Base-by-base conservation (phyloP, 495 filamentous ascomycete genomes). In the Neurospora pannonica region DNA sequence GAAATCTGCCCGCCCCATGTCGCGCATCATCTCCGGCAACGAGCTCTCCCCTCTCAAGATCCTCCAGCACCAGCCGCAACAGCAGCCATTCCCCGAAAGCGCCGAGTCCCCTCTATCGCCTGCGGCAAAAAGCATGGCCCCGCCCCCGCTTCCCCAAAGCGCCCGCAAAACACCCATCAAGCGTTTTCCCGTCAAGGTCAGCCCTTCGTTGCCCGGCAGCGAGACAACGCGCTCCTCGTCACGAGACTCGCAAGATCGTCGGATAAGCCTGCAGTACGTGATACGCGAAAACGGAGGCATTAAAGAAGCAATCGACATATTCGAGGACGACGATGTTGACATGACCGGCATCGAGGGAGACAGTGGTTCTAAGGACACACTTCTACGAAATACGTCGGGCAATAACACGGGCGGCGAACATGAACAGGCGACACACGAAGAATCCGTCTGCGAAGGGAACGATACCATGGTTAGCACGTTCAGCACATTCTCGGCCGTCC, bases 401-500 rank as follows among this genome's bases (percentile, higher is more conserved):
- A 60, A 79, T 31, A 71, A 75, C 37, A n/a, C 71, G 21, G 71
- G 42, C 11, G 34, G 70, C 38, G 73, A 71, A 24, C 73, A 76
- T 21, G 60, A 42, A 70, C 72, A 71, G 36, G 10, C 17, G 46
- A 38, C 21, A 60, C 37, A 78, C 54, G 74, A 79, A 0, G 85
- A 86, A 62, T 78, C 81, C n/a, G 72, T 77, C 11, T 81, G 83
- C 70, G 76, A 82, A 74, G 93, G 28, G 31, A 67, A 97, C 77
- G 94, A 97, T 76, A 95, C 92, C 24, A 84, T 86, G 83, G 75
- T 83, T 39, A 86, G 84, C 82, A 92, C 91, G 48, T 92, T 96
- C 78, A 97, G 93, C 82, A 88, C 87, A 17, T 97, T 97, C 82
- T 97, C 94, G 4, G 92, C 93, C 0, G 88, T 97, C 54, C 93